Evolutionary conservation across 176 grass and related monocot species (phyloP), one percentile per base, ranked within the genome.

Genomic region (Zizania latifolia): DNA sequence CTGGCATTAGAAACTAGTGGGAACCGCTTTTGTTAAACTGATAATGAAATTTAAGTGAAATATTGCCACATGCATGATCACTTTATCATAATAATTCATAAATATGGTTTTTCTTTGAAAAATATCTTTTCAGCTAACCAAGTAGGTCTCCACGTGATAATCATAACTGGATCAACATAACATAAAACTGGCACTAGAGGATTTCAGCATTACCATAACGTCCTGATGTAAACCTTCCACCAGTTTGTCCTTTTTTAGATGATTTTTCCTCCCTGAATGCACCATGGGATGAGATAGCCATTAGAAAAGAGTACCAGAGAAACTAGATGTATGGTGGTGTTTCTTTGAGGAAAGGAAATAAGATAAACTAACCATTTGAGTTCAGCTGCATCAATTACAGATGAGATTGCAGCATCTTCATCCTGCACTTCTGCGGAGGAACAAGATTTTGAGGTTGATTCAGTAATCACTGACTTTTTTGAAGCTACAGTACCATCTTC

Each of bases 331-430:
- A 4, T 5, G 6, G 35, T 36, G 34, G 11, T 64, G n/a, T n/a
- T n/a, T 19, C 27, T 16, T 0, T 19, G 6, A 16, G 46, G 37
- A 24, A 58, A 72, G 60, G 26, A 10, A 60, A 41, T 15, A 43
- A 4, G 8, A 19, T n/a, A 32, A 40, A 70, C 75, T 56, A 61
- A 88, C 80, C 65, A 79, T 83, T 83, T 88, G 19, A 83, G 40
- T 78, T 87, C 74, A 83, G 80, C 69, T 11, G 68, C 80, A 69
- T 88, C 80, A 61, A 88, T 83, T 54, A 88, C 67, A 54, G 75
- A 75, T 56, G 59, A 10, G 0, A 83, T 88, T 34, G 86, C 75
- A 44, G 74, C 75, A 81, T 89, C 77, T 75, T 85, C 77, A 77
- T 89, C 82, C 48, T 70, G 78, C 48, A 89, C 28, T 85, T 66